Conservation (phyloP, 257 asterid species). For the Ilex asprella region DNA sequence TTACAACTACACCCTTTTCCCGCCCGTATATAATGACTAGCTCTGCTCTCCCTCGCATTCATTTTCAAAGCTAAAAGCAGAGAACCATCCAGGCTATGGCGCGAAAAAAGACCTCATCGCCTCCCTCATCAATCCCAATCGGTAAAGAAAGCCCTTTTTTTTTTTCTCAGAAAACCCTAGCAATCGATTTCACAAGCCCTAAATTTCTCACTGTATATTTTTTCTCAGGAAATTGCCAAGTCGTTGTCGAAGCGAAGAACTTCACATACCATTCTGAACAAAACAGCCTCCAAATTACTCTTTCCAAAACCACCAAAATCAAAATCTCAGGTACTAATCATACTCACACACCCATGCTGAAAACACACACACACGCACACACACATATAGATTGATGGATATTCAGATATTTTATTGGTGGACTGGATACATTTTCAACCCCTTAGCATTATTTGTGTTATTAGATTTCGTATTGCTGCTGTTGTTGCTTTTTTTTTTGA, state of each 20-base stretch:
- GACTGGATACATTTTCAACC: no score
- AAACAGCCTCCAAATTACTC: slow-evolving; percentile 36
- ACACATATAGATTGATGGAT: no score
- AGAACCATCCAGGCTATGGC: slow-evolving; percentile 30
- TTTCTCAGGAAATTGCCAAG: slow-evolving; percentile 73
- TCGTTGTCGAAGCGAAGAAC: slow-evolving; percentile 46
- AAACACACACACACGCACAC: no score
- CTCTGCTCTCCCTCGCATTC: no score
- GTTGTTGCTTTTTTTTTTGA: background rate
- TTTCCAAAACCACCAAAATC: slow-evolving; percentile 45
- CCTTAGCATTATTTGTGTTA: no score
- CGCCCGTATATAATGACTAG: no score
- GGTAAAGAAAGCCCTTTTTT: slow-evolving; percentile 27
- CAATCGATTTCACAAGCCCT: background rate
- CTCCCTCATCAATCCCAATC: slow-evolving; percentile 43
- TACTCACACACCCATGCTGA: background rate
- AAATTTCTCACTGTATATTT: no score
- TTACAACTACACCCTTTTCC: no score
- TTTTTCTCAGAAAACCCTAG: background rate
- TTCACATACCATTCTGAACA: slow-evolving; percentile 38
- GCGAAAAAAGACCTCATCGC: slow-evolving; percentile 27
- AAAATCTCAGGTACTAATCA: slow-evolving; percentile 37
- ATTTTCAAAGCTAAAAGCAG: no score
- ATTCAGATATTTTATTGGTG: no score
- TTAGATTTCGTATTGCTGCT: no score